Conservation (phyloP, 495 filamentous ascomycete genomes). For the Xanthoparmelia taractica region DNA sequence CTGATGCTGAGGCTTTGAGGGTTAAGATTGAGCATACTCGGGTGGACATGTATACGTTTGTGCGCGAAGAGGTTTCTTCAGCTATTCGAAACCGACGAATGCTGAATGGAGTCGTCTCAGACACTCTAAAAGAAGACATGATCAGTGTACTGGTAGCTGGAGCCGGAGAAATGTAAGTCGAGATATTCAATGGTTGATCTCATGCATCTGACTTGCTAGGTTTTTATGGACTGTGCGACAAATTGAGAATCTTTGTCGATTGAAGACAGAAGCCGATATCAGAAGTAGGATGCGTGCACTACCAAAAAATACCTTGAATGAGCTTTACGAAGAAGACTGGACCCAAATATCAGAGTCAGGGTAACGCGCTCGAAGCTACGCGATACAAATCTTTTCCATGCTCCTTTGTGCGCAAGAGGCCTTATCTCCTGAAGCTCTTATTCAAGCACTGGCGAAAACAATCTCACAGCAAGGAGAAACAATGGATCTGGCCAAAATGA, state of each 20-base stretch:
- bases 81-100: background rate
- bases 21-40: background rate
- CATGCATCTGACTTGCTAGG: background rate
- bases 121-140: background rate
- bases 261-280: background rate
- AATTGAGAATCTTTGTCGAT: background rate
- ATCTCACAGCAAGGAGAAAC: background rate
- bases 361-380: background rate
- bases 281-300: background rate
- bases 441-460: background rate
- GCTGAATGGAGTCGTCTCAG: background rate
- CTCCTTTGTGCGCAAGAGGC: background rate
- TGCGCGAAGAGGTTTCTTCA: background rate
- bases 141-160: background rate
- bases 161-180: background rate
- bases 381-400: background rate
- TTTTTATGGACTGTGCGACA: background rate
- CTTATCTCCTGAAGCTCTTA: background rate
- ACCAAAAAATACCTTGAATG: background rate
- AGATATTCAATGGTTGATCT: background rate
- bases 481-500: background rate
- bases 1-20: background rate
- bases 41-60: background rate
- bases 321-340: background rate
- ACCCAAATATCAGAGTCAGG: background rate